Evolutionary conservation across 257 asterid species (phyloP).

Genomic region (Solanum medicagineum): DNA sequence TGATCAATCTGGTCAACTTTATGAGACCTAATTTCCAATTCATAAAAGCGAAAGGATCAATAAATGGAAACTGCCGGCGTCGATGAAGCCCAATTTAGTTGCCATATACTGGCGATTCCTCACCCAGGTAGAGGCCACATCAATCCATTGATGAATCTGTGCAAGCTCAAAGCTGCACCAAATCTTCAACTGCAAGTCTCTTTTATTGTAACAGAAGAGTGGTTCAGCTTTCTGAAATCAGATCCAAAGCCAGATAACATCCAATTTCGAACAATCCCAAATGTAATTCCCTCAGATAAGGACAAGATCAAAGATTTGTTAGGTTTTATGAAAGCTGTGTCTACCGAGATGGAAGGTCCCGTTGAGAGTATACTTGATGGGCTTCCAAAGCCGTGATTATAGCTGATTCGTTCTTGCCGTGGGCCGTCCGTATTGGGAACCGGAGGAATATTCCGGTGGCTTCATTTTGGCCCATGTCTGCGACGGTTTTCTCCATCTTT

Average conservation of each 20-base stretch:
- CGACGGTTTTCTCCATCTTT: slow-evolving; percentile 33
- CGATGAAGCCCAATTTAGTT: too few species aligned
- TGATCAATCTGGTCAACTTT: too few species aligned
- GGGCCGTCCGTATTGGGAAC: slow-evolving; percentile 48
- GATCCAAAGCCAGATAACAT: background rate
- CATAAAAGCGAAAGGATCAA: too few species aligned
- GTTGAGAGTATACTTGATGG: slow-evolving; percentile 35
- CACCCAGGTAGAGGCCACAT: slow-evolving; percentile 13
- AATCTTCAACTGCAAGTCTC: background rate
- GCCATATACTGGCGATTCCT: slow-evolving; percentile 1
- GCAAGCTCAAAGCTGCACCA: background rate
- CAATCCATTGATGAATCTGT: slow-evolving; percentile 18
- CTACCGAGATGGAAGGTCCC: slow-evolving; percentile 58
- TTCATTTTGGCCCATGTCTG: slow-evolving; percentile 68
- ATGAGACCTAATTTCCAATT: too few species aligned
- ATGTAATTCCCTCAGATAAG: slow-evolving; percentile 19
- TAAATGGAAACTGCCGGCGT: too few species aligned
- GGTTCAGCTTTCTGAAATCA: background rate
- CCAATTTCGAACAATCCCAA: background rate
- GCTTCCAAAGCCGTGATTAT: slow-evolving; percentile 18
- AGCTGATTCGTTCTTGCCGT: slow-evolving; percentile 36
- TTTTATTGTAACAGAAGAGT: background rate
- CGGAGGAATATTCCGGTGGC: slow-evolving; percentile 69
- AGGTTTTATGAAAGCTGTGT: slow-evolving; percentile 42
- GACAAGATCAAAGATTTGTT: slow-evolving; percentile 42